Evolutionary conservation across 768 basidiomycete genomes (phyloP), one percentile per base, ranked within the genome.

Genomic region (Suillus luteus): DNA sequence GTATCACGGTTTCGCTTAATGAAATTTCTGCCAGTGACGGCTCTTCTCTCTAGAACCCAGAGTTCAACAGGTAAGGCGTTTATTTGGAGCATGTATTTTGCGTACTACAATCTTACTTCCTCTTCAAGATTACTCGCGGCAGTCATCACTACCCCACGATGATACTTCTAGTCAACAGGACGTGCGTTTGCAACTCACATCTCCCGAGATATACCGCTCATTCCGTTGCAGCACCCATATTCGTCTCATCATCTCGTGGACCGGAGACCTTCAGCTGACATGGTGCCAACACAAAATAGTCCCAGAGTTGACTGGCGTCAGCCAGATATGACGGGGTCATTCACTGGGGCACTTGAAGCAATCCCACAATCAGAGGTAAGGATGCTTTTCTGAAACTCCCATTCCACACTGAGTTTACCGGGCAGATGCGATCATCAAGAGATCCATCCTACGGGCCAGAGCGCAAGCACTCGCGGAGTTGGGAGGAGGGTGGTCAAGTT

Each of bases 381-480:
- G 55, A 70, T 67, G 35, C 8, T 67, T 69, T 37, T 59, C 24
- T 60, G 8, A 11, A 52, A 38, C 6, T 62, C 61, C 60, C 68
- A 59, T 65, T 62, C 52, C 63, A 67, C 67, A 66, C 71, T 71
- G 55, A 77, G 68, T 71, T 71, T 69, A 76, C 76, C 67, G 69
- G 65, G 68, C 69, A 75, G 74, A 73, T 75, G 62, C 76, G 75
- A 65, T 76, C 70, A 70, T 77, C 74, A 77, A 75, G 75, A 75
- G 71, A 73, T 75, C 66, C 61, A 66, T 74, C 69, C 68, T 75
- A 68, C 75, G 74, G 71, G 76, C 72, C 75, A 62, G 79, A 71
- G 69, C 79, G 87, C 75, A 89, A 88, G 71, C 86, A 88, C 75
- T 78, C 82, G 68, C 81, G 87, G 69, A 83, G 77, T 64, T 89